Conservation (phyloP, 495 filamentous ascomycete species). For the Tetracladium setigerum region DNA sequence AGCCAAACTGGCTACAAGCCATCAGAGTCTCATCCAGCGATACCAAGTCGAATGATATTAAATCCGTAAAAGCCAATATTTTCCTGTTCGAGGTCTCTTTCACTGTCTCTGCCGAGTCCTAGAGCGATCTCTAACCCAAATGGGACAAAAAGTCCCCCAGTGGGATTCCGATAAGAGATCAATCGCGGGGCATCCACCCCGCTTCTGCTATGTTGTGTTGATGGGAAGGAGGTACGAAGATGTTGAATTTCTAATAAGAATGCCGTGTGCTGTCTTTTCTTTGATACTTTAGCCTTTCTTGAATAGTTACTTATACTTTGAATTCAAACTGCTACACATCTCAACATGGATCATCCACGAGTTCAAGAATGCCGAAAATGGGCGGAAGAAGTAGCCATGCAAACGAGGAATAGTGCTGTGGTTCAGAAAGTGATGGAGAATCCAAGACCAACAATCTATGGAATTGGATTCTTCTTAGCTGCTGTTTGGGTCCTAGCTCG, state of each 20-base stretch:
- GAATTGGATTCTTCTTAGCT: neutral
- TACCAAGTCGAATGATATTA: too few relatives aligned
- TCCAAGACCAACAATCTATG: slow-evolving; percentile 12
- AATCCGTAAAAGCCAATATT: too few relatives aligned
- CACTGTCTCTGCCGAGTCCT: too few relatives aligned
- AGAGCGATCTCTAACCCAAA: slow-evolving; percentile 11
- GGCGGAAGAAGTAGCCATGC: slow-evolving; percentile 1
- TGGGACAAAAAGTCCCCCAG: slow-evolving; percentile 16
- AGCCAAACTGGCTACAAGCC: too few relatives aligned
- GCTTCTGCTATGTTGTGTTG: slow-evolving; percentile 6
- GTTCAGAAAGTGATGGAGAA: neutral
- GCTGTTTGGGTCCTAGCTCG: slow-evolving; percentile 8
- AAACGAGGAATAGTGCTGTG: slow-evolving; percentile 1
- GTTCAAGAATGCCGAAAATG: slow-evolving; percentile 10
- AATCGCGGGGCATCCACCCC: slow-evolving; percentile 17
- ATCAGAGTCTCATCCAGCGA: too few relatives aligned
- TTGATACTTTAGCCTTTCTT: neutral
- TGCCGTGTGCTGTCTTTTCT: neutral
- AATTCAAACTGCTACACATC: neutral
- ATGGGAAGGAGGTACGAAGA: neutral
- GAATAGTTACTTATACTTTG: neutral
- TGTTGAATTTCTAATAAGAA: slow-evolving; percentile 3
- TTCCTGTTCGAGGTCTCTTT: too few relatives aligned
- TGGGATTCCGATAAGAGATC: slow-evolving; percentile 11
- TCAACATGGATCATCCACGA: slow-evolving; percentile 3